Evolutionary conservation across 2,329 filamentous ascomycete genomes (phyloP), one percentile per base, ranked within the genome.

Genomic region (Verruconis gallopava): DNA sequence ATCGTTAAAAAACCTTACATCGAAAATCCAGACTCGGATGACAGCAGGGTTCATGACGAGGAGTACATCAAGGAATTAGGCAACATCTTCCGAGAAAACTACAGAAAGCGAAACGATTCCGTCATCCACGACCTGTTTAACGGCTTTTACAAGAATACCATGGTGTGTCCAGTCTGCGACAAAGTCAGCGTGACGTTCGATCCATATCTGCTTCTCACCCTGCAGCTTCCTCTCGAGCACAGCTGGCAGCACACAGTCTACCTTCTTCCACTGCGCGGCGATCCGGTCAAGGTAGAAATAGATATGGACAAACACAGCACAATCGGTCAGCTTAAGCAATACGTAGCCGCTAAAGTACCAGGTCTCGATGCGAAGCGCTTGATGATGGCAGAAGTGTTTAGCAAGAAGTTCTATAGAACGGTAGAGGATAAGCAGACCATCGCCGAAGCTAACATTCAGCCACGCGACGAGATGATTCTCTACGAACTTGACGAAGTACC

Each of bases 121-220:
- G 81, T 96, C 32, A 84, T 95, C 50, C 89, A 85, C 44, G 91
- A 98, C 56, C 71, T 98, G 9, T 98, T 98, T 60, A 93, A 85
- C 17, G 91, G 91, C 48, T 85, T 96, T 72, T 98, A 96, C 72
- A 95, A 96, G 65, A 96, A 93, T 35, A 96, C 89, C 0, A 73
- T 98, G 48, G 81, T 91, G 48, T 98, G 91, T 55, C 91, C 91
- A 0, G 74, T 73, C 5, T 98, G 91, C 59, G 73, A 81, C 51
- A 98, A 96, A 64, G 82, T 96, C 61, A 95, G 88, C 72, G 94
- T 98, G 53, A 96, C 91, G 0, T 98, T 98, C 55, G 91, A 98
- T 57, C 91, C 91, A 1, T 98, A 93, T 68, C 95, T 86, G 60
- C 91, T 93, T 49, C 65, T 98, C 45, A 95, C 91, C 0, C 67